Percentiles rank a stretch among this genome's conserved stretches.
Evolutionary conservation across 257 asterid species (phyloP).

Genomic region (Gentiana dahurica): DNA sequence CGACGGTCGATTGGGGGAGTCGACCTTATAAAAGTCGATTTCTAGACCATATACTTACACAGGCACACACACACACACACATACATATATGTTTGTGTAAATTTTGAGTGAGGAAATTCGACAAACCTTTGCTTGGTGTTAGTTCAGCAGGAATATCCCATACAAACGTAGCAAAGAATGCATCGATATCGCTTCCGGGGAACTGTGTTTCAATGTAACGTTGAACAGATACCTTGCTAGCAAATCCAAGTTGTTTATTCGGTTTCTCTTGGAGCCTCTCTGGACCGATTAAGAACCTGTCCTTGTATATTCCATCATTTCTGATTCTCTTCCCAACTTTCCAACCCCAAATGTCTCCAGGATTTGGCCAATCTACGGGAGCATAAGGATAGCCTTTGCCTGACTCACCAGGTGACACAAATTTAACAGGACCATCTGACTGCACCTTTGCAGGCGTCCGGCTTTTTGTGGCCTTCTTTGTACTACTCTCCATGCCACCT

Average conservation of each 20-base stretch:
- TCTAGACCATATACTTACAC: not conserved
- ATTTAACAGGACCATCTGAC: slow-evolving; percentile 1
- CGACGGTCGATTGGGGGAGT: not conserved
- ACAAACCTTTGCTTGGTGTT: not conserved
- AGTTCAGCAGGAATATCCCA: slow-evolving; percentile 30
- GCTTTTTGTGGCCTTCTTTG: not conserved
- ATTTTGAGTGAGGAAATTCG: not conserved
- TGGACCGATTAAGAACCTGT: slow-evolving; percentile 27
- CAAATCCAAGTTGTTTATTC: slow-evolving; percentile 13
- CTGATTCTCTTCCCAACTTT: slow-evolving; percentile 24
- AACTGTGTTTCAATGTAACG: slow-evolving; percentile 17
- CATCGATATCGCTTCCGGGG: slow-evolving; percentile 24
- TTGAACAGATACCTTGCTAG: slow-evolving; percentile 22
- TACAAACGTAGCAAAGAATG: slow-evolving; percentile 26
- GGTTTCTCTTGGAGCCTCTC: slow-evolving; percentile 27
- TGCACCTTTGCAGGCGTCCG: not conserved
- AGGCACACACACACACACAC: too few species aligned
- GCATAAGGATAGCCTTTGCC: slow-evolving; percentile 41
- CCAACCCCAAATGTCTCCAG: slow-evolving; percentile 45
- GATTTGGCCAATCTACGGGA: slow-evolving; percentile 36
- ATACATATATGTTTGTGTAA: too few species aligned
- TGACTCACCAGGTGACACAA: slow-evolving; percentile 13
- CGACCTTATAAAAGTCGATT: not conserved
- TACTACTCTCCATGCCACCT: not conserved
- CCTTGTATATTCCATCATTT: slow-evolving; percentile 14